Evolutionary conservation across 148 eudicot species (phyloP).

Genomic region (Heliosperma pusillum): DNA sequence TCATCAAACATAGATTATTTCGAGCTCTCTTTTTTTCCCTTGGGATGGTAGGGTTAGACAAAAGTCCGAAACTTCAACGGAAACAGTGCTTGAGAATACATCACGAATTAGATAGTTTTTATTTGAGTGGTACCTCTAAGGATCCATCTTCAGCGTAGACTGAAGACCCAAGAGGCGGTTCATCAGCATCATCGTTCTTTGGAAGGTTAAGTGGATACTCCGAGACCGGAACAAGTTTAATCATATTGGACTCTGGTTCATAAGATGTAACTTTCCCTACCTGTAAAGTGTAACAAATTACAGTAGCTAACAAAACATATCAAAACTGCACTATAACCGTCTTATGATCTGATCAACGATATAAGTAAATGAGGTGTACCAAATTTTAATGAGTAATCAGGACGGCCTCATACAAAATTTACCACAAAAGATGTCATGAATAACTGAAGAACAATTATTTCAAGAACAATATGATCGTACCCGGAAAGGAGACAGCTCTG

Average conservation of each 20-base stretch:
- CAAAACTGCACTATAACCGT: not conserved
- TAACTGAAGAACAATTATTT: not conserved
- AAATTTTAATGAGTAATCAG: not conserved
- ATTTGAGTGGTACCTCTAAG: constrained; percentile 57
- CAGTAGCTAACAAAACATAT: not conserved
- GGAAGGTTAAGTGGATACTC: constrained; percentile 59
- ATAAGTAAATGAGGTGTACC: not conserved
- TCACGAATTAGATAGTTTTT: not conserved
- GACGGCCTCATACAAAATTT: not conserved
- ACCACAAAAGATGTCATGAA: not conserved
- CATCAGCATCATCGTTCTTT: constrained; percentile 47
- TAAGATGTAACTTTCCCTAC: constrained; percentile 63
- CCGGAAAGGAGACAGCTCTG: constrained; percentile 65
- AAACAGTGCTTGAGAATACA: no score
- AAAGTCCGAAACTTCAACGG: no score
- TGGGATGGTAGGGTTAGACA: no score
- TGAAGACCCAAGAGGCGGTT: constrained; percentile 42
- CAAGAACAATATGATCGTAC: constrained; percentile 26
- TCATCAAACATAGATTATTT: no score
- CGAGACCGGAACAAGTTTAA: constrained; percentile 56
- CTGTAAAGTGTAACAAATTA: constrained; percentile 25
- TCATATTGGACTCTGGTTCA: constrained; percentile 40
- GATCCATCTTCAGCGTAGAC: constrained; percentile 85
- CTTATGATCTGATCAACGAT: not conserved
- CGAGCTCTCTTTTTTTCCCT: no score